Evolutionary conservation across 805 yeast species (phyloP).

Genomic region (Sungouiozyma intestinalis): DNA sequence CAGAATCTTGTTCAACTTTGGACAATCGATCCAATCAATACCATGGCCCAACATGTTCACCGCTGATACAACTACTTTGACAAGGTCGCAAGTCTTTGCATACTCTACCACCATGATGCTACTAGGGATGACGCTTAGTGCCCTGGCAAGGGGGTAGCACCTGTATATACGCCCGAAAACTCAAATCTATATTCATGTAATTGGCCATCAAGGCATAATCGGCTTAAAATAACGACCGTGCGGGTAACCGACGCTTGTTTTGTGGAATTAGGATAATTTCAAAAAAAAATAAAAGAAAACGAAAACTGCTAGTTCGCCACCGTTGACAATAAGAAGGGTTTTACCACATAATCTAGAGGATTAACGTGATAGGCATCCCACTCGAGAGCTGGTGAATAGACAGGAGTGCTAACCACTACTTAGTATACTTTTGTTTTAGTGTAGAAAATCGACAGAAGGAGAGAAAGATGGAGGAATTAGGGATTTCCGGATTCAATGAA

Average conservation of each 20-base stretch:
- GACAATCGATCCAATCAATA: not conserved
- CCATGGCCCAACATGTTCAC: not conserved
- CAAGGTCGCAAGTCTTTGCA: slow-evolving; percentile 9
- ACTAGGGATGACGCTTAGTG: not conserved
- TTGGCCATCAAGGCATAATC: not conserved
- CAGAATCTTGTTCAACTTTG: not conserved
- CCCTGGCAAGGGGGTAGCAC: not conserved
- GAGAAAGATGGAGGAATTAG: slow-evolving; percentile 49
- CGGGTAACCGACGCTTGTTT: not conserved
- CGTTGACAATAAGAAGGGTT: not conserved
- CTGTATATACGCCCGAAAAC: not conserved
- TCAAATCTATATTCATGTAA: not conserved
- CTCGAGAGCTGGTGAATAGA: too few relatives aligned
- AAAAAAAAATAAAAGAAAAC: too few relatives aligned
- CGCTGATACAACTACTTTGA: slow-evolving; percentile 8
- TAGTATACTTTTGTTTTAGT: not conserved
- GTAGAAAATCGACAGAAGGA: not conserved
- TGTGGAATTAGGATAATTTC: not conserved
- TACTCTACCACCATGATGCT: slow-evolving; percentile 8
- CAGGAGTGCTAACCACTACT: too few relatives aligned
- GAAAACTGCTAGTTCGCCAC: not conserved
- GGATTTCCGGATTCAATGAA: slow-evolving; percentile 33
- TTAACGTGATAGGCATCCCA: too few relatives aligned
- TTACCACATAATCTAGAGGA: too few relatives aligned
- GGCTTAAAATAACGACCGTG: not conserved